phyloP scores from a whole-genome alignment of 768 basidiomycete genomes.

The Polyporus arcularius region DNA sequence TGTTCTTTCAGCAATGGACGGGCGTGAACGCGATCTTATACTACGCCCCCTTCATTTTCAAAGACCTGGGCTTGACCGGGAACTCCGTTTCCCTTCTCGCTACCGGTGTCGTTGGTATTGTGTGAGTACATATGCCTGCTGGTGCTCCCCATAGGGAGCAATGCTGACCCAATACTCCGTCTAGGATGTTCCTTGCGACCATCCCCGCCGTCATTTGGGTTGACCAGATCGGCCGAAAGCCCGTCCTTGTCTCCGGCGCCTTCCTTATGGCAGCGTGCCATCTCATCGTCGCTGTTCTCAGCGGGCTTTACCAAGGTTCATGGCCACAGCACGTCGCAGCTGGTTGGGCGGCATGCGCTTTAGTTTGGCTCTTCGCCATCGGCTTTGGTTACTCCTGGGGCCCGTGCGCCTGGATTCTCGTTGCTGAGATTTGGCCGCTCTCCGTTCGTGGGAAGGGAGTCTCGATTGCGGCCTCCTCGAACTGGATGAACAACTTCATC shows the following conservation, averaged over 20 bases:
- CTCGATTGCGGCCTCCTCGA: conserved; percentile 73
- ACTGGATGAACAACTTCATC: conserved; percentile 85
- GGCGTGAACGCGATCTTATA: conserved; percentile 78
- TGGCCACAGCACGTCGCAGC: conserved; percentile 53
- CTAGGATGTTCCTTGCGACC: conserved; percentile 72
- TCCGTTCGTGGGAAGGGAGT: conserved; percentile 75
- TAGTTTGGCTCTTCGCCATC: conserved; percentile 77
- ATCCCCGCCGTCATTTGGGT: conserved; percentile 84
- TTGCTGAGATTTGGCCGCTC: conserved; percentile 74
- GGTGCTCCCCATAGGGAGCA: neutral
- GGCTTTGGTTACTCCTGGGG: conserved; percentile 81
- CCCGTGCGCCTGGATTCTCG: conserved; percentile 76
- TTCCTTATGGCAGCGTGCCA: conserved; percentile 73
- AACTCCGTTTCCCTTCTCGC: conserved; percentile 59
- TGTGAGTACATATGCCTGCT: conserved; percentile 41
- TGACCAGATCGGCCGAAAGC: conserved; percentile 74
- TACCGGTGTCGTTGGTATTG: conserved; percentile 78
- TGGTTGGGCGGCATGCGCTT: conserved; percentile 70
- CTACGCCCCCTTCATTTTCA: conserved; percentile 75
- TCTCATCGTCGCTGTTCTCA: conserved; percentile 67
- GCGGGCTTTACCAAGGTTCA: conserved; percentile 55
- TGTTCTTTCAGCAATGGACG: conserved; percentile 87
- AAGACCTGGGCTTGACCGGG: conserved; percentile 57
- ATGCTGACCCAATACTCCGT: neutral
- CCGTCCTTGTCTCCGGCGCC: conserved; percentile 71